These are phyloP conservation scores for Lentinula boryana DNA, from an alignment of 768 basidiomycete genomes.

Conservation along the genomic window DNA sequence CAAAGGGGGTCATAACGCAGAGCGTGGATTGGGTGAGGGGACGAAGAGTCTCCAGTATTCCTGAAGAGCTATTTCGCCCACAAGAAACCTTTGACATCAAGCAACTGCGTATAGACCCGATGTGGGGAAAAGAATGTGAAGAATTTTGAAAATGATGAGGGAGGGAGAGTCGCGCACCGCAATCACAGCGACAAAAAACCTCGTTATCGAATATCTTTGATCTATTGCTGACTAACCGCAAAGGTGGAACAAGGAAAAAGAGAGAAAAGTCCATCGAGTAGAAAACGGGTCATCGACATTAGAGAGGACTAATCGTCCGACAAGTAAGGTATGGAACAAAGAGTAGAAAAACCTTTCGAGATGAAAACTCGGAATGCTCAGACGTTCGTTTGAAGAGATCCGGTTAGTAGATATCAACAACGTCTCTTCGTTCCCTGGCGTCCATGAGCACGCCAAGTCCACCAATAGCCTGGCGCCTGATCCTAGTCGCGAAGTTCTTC, in stretches of 20 bases:
- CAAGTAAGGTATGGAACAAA: background rate
- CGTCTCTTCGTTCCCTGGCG: slow-evolving; percentile 74
- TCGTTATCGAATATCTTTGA: background rate
- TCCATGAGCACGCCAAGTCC: slow-evolving; percentile 75
- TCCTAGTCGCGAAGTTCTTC: slow-evolving; percentile 84
- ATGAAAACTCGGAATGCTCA: background rate
- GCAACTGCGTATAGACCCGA: background rate
- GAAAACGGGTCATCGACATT: background rate
- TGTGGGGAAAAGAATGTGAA: slow-evolving; percentile 1
- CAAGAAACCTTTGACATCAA: background rate
- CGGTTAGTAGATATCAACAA: slow-evolving; percentile 62
- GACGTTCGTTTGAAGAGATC: background rate
- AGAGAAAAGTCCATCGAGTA: background rate
- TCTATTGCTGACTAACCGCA: slow-evolving; percentile 6
- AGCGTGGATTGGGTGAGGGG: background rate
- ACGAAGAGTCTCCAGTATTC: background rate
- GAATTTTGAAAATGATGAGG: background rate
- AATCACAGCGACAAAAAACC: background rate
- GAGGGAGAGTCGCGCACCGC: background rate
- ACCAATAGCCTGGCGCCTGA: slow-evolving; percentile 79
- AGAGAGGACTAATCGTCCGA: background rate
- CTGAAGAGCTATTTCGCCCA: background rate
- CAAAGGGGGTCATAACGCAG: background rate
- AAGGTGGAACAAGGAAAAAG: background rate
- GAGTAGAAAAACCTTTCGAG: background rate